Percentiles rank a stretch among this genome's conserved stretches.
These are phyloP conservation scores for Syncephalastrum racemosum DNA, from an alignment of 371 early-diverging fungal genomes.

Conservation along the genomic window DNA sequence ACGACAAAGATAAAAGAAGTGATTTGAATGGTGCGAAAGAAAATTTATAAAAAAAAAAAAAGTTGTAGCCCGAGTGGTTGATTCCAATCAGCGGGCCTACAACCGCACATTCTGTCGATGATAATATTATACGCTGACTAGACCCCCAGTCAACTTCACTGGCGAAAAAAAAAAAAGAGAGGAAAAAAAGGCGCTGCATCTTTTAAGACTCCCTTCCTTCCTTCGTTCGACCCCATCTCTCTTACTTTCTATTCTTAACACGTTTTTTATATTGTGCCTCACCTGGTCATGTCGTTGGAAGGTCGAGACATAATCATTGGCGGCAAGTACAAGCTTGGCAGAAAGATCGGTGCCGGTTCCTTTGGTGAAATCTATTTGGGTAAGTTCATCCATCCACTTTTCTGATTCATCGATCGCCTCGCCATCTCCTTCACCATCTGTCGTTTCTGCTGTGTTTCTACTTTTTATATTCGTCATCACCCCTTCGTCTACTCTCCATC, in stretches of 20 bases:
- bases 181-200: conserved; percentile 5
- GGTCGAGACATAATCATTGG: conserved; percentile 59
- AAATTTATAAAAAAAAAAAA: no score
- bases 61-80: no score
- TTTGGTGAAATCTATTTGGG: conserved; percentile 99
- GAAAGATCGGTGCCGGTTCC: conserved; percentile 98
- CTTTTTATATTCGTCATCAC: not conserved
- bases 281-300: conserved; percentile 40
- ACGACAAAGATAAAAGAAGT: no score
- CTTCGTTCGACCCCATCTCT: conserved; percentile 5
- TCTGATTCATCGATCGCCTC: not conserved
- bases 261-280: not conserved
- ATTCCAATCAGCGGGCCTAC: no score
- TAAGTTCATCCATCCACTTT: conserved; percentile 32
- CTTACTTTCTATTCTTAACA: conserved; percentile 5
- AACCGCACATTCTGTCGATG: no score
- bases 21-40: no score
- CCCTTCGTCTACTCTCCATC: not conserved
- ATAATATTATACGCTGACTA: no score
- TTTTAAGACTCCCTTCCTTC: not conserved
- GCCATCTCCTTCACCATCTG: conserved; percentile 1
- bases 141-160: not conserved
- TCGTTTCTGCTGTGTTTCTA: not conserved
- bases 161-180: conserved; percentile 8
- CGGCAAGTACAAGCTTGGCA: conserved; percentile 90